Base-by-base conservation (phyloP, 352 stramenopile genomes). In the Globisporangium cederbergense region DNA sequence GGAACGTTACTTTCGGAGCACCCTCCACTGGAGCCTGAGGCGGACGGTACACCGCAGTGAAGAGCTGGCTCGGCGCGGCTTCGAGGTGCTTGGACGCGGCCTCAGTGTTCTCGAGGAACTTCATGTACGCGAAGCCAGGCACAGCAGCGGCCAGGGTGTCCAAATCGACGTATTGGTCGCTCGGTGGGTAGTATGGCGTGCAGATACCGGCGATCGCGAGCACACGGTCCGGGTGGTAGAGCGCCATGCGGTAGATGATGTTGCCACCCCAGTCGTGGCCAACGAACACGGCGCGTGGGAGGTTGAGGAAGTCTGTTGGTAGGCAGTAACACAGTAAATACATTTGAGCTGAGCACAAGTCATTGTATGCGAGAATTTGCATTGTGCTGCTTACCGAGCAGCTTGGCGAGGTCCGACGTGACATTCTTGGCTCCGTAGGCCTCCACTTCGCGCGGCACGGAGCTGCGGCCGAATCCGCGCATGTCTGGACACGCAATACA, bases 181-280 rank as follows among this genome's bases (percentile, higher is more conserved):
- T 62, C 2, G 72, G 72, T 0, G 79, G 77, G 32, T 78, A 62
- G 61, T 82, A 88, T 25, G 81, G 79, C 46, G 78, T 89, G 64
- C 76, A 88, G 40, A 90, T 69, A n/a, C 73, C 62, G n/a, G 63
- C 78, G 10, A 85, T 71, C 20, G 74, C 81, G 22, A 84, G 52
- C 28, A 89, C 77, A 2, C 81, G 79, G 38, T 78, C 66, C 2
- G 77, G 77, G 54, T 88, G 78, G 68, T 79, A 88, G 13, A 89
- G 65, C 50, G 72, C 71, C 68, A 89, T 84, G 55, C 71, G 73
- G 74, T 75, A 90, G 25, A 82, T 76, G 5, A 70, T 68, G n/a
- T 68, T 62, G 16, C 69, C 77, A 34, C 81, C 81, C 81, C 81
- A 90, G 60, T 90, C 81, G 14, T 90, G 81, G 14, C 77, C 81